These are phyloP conservation scores for Colletotrichum aenigma DNA, from an alignment of 2,329 filamentous ascomycete genomes.

Conservation along the genomic window DNA sequence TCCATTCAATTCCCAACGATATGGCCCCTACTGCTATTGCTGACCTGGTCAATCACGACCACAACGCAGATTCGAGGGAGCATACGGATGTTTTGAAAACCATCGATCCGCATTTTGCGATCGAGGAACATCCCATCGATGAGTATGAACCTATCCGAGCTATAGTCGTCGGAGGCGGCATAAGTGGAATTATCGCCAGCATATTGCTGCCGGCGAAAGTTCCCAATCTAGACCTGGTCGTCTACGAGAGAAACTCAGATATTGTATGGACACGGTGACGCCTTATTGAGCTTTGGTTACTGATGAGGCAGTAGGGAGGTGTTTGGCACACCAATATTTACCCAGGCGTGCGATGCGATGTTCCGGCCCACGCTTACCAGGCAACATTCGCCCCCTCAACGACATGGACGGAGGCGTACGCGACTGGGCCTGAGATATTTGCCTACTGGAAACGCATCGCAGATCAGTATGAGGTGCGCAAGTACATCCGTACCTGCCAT, in stretches of 20 bases:
- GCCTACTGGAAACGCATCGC: neutral
- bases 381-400: neutral
- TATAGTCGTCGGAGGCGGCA: neutral
- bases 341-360: neutral
- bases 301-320: neutral
- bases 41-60: neutral
- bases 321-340: neutral
- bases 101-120: neutral
- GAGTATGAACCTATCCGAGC: neutral
- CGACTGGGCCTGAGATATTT: neutral
- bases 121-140: neutral
- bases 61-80: neutral
- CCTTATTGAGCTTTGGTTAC: neutral
- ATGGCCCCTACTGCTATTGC: neutral
- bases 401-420: neutral
- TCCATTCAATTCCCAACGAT: neutral
- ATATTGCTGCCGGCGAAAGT: neutral
- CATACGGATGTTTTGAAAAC: neutral
- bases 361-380: neutral
- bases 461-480: neutral
- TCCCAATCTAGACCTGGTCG: neutral
- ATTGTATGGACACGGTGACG: fast-evolving
- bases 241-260: neutral
- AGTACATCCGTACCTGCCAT: neutral
- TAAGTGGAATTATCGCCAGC: neutral